A percentile compares a stretch with the other conserved stretches of the same genome.
phyloP scores from a whole-genome alignment of 2,329 filamentous ascomycete genomes.

The Cladosporium halotolerans region DNA sequence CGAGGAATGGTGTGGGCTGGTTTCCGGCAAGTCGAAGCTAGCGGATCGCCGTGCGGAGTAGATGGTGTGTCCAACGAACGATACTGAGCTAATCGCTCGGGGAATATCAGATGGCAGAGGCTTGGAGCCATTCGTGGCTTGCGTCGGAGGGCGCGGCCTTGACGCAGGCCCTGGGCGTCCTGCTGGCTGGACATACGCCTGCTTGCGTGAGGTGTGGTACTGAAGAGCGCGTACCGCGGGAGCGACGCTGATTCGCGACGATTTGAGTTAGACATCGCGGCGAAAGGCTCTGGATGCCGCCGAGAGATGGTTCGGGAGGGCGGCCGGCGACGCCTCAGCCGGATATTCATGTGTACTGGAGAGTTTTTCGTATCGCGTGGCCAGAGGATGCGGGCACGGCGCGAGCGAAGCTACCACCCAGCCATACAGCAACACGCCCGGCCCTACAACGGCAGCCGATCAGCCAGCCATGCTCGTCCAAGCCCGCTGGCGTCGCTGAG shows the following conservation, averaged over 20 bases:
- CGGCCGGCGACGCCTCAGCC: constrained; percentile 5
- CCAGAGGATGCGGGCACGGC: not conserved
- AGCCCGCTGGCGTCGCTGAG: not conserved
- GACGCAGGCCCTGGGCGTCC: not conserved
- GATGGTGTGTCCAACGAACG: not conserved
- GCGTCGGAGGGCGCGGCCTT: not conserved
- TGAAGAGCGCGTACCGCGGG: not conserved
- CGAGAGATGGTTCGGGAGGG: not conserved
- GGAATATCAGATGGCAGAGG: not conserved
- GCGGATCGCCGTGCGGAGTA: not conserved
- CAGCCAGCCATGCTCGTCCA: not conserved
- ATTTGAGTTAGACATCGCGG: not conserved
- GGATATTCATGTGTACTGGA: not conserved
- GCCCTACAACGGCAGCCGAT: not conserved
- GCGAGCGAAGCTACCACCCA: not conserved
- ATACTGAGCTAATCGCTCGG: not conserved
- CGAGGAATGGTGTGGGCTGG: not conserved
- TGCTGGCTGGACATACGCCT: not conserved
- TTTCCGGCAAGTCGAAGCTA: not conserved
- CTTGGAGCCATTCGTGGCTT: not conserved
- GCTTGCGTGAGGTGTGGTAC: not conserved
- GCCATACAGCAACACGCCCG: not conserved
- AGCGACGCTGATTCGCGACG: not conserved
- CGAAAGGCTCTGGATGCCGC: not conserved
- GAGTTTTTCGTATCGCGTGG: not conserved